These are phyloP conservation scores for Coemansia sp. DNA, from an alignment of 192 early-diverging fungal genomes.

Conservation along the genomic window DNA sequence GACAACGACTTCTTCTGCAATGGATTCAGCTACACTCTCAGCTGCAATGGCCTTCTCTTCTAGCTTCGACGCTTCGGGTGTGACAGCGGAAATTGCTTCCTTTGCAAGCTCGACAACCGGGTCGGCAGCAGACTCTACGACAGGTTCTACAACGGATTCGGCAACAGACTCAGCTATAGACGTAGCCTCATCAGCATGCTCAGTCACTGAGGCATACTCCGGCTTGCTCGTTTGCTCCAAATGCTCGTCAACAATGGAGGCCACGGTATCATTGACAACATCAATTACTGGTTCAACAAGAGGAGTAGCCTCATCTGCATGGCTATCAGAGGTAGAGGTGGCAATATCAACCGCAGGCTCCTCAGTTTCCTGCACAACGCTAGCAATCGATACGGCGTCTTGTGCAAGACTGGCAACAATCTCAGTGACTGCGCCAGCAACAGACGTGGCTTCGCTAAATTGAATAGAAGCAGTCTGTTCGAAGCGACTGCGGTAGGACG, in stretches of 20 bases:
- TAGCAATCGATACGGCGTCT: background rate
- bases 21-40: background rate
- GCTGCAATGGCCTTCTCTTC: background rate
- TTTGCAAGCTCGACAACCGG: background rate
- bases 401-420: slow-evolving; percentile 1
- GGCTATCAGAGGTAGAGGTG: background rate
- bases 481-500: slow-evolving; percentile 19
- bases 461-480: slow-evolving; percentile 21
- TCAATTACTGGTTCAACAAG: background rate
- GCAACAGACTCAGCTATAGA: background rate
- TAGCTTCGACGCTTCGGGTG: background rate
- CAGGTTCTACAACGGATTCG: background rate
- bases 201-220: background rate
- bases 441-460: slow-evolving; percentile 19
- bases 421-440: background rate
- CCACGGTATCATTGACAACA: background rate
- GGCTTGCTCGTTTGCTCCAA: background rate
- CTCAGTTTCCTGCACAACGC: slow-evolving; percentile 1
- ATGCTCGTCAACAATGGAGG: background rate
- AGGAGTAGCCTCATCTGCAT: background rate
- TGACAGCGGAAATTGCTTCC: background rate
- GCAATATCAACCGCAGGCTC: background rate
- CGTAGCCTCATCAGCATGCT: background rate
- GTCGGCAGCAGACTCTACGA: background rate
- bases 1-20: background rate